These are phyloP conservation scores for Peribolospora baueri DNA, from an alignment of 768 basidiomycete species.

Conservation along the genomic window DNA sequence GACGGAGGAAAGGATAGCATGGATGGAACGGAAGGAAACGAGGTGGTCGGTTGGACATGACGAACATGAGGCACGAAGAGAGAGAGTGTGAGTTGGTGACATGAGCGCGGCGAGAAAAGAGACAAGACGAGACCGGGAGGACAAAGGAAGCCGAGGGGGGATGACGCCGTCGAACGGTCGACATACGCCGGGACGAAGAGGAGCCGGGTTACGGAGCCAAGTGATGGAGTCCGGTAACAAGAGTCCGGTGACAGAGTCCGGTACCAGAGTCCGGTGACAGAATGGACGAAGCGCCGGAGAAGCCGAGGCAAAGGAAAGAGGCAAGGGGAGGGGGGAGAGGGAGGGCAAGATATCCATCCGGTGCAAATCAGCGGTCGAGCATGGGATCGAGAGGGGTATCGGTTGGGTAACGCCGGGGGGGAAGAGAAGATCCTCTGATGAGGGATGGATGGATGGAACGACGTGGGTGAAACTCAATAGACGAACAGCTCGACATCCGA, in stretches of 20 bases:
- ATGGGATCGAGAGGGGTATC: constrained; percentile 1
- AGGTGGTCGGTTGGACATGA: no score
- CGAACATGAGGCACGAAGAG: not conserved
- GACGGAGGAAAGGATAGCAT: not conserved
- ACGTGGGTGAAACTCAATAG: not conserved
- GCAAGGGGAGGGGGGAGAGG: not conserved
- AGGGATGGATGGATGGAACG: not conserved
- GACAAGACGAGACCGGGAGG: no score
- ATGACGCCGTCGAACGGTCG: no score
- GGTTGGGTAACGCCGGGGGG: not conserved
- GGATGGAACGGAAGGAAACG: not conserved
- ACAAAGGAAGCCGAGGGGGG: no score
- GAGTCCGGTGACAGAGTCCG: no score
- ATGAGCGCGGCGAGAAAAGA: not conserved
- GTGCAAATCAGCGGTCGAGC: constrained; percentile 2
- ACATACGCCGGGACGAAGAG: no score
- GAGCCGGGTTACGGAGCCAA: no score
- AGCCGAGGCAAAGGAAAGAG: not conserved
- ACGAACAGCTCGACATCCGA: not conserved
- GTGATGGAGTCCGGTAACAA: no score
- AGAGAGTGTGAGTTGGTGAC: not conserved
- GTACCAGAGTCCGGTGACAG: no score
- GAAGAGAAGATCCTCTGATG: not conserved
- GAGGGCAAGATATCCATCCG: not conserved
- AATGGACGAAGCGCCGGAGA: not conserved